These are phyloP conservation scores for Globisporangium nagaii DNA, from an alignment of 352 stramenopile species.

Conservation along the genomic window DNA sequence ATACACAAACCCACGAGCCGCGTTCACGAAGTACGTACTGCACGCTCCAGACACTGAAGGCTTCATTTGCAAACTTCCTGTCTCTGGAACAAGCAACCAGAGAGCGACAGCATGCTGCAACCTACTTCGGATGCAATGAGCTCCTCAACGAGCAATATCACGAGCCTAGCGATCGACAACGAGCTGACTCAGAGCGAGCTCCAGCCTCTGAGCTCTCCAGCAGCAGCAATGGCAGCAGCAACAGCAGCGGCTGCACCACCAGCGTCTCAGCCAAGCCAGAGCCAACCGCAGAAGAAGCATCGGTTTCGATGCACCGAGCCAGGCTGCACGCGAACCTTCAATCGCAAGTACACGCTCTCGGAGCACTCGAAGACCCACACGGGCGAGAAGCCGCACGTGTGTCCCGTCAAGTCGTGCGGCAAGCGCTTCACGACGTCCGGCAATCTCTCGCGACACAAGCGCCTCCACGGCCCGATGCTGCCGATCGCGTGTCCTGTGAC, in stretches of 20 bases:
- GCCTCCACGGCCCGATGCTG: constrained; percentile 13
- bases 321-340: constrained; percentile 23
- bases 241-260: background rate
- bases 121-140: background rate
- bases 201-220: no score
- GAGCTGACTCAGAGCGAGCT: no score
- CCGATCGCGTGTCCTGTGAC: constrained; percentile 4
- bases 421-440: constrained; percentile 30
- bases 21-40: no score
- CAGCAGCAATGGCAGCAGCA: no score
- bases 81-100: background rate
- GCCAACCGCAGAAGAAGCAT: background rate
- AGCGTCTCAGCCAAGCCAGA: background rate
- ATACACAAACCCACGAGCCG: constrained; percentile 1
- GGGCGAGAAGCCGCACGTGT: constrained; percentile 57
- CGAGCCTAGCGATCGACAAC: background rate
- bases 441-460: constrained; percentile 24
- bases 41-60: background rate
- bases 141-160: background rate
- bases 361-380: constrained; percentile 79
- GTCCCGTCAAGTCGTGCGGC: constrained; percentile 16
- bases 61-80: constrained; percentile 4
- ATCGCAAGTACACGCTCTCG: constrained; percentile 65
- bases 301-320: background rate
- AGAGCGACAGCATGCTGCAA: no score